Evolutionary conservation across 768 basidiomycete genomes (phyloP).

Genomic region (Xerocomellus amylosporus): DNA sequence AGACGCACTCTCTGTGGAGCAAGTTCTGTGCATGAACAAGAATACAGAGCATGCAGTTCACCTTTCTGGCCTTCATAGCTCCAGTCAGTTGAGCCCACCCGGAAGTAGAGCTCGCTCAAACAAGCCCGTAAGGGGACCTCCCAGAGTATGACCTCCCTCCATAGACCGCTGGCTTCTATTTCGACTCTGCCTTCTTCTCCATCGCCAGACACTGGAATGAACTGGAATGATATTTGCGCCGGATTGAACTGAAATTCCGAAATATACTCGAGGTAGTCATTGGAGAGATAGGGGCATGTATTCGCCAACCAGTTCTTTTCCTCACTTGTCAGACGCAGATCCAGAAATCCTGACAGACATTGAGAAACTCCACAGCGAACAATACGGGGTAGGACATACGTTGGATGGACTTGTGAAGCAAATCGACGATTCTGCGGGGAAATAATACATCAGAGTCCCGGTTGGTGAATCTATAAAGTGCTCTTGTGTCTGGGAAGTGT

Average conservation of each 20-base stretch:
- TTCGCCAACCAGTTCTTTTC: slow-evolving; percentile 68
- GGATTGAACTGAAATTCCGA: slow-evolving; percentile 67
- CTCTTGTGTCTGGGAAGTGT: slow-evolving; percentile 70
- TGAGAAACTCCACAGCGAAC: slow-evolving; percentile 23
- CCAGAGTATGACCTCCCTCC: slow-evolving; percentile 88
- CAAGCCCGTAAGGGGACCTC: slow-evolving; percentile 95
- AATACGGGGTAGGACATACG: slow-evolving; percentile 39
- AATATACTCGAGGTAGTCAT: slow-evolving; percentile 76
- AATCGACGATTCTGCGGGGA: slow-evolving; percentile 37
- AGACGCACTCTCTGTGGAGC: slow-evolving; percentile 60
- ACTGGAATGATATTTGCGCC: slow-evolving; percentile 55
- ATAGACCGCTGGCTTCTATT: slow-evolving; percentile 69
- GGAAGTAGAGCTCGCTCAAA: slow-evolving; percentile 88
- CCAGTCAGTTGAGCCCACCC: slow-evolving; percentile 78
- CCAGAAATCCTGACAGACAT: slow-evolving; percentile 55
- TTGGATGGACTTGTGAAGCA: slow-evolving; percentile 53
- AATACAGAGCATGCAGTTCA: slow-evolving; percentile 26
- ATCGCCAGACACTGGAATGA: slow-evolving; percentile 55
- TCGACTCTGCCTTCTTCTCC: slow-evolving; percentile 58
- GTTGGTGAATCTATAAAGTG: slow-evolving; percentile 79
- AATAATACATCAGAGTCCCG: slow-evolving; percentile 65
- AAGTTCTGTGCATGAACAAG: background rate
- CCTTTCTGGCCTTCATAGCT: slow-evolving; percentile 78
- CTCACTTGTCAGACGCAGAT: slow-evolving; percentile 52
- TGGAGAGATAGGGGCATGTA: slow-evolving; percentile 72